Evolutionary conservation across 179 eudicot genomes (phyloP).

Genomic region (Spergularia azorica): DNA sequence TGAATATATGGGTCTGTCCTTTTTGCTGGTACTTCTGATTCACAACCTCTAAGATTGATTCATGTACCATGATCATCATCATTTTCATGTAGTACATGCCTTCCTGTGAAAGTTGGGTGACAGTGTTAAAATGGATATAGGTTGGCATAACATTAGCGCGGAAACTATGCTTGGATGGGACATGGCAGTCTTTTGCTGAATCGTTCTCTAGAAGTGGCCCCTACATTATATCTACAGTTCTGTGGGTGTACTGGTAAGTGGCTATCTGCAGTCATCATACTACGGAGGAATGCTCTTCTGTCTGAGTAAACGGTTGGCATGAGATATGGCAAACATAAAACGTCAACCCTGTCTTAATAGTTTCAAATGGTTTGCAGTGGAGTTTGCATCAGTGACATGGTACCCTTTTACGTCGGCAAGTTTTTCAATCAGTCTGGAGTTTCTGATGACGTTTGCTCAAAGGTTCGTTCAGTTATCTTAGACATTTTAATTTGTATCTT

Average conservation of each 20-base stretch:
- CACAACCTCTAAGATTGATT: conserved; percentile 34
- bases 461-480: conserved; percentile 47
- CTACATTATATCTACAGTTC: conserved; percentile 70
- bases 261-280: background rate
- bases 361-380: conserved; percentile 54
- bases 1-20: conserved; percentile 95
- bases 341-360: conserved; percentile 4
- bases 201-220: conserved; percentile 80
- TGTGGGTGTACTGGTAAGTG: conserved; percentile 93
- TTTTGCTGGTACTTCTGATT: conserved; percentile 56
- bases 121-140: conserved; percentile 41
- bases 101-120: conserved; percentile 13
- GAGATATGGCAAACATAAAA: too few species aligned
- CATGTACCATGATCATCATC: background rate
- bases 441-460: conserved; percentile 72
- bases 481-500: background rate
- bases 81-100: conserved; percentile 1
- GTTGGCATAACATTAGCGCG: conserved; percentile 79
- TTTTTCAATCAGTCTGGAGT: conserved; percentile 70
- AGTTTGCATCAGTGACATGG: conserved; percentile 91
- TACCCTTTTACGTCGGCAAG: conserved; percentile 86
- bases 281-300: background rate
- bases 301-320: background rate
- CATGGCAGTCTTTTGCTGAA: conserved; percentile 73
- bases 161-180: conserved; percentile 74